A percentile compares a stretch with the other conserved stretches of the same genome.
These are phyloP conservation scores for Tetrahymena malaccensis DNA, from an alignment of 73 alveolate species.

Conservation along the genomic window DNA sequence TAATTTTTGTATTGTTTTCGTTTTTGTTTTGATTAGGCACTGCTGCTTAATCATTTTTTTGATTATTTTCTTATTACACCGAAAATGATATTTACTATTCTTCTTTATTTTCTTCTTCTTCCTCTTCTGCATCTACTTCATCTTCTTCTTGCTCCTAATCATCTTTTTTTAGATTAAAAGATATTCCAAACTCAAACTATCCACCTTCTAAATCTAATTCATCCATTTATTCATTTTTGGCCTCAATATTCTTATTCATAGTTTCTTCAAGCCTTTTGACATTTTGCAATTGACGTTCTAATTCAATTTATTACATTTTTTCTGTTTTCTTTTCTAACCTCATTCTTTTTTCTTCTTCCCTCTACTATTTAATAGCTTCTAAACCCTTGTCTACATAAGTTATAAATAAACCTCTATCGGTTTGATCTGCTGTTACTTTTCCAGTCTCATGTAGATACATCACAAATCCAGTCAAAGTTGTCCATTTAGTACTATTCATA, in stretches of 20 bases:
- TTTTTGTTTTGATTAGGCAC: not conserved
- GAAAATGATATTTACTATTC: not conserved
- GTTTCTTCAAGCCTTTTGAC: not conserved
- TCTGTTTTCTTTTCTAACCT: not conserved
- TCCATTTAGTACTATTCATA: constrained; percentile 22
- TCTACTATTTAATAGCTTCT: not conserved
- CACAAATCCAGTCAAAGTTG: constrained; percentile 3
- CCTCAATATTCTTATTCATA: not conserved
- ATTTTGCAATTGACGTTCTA: not conserved
- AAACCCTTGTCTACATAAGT: not conserved
- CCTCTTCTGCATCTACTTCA: not conserved
- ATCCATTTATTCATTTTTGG: not conserved
- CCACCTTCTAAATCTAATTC: not conserved
- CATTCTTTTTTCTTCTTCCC: not conserved
- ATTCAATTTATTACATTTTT: not conserved
- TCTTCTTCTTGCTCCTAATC: not conserved
- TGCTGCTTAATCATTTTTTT: not conserved
- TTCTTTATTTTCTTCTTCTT: not conserved
- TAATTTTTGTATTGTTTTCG: not conserved
- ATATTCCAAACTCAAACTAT: not conserved
- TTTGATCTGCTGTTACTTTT: not conserved
- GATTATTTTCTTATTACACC: not conserved
- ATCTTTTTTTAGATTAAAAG: not conserved
- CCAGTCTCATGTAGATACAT: constrained; percentile 6
- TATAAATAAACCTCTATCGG: not conserved